Percentiles rank a stretch among this genome's conserved stretches.
These are phyloP conservation scores for Boletus subparvulus DNA, from an alignment of 768 basidiomycete genomes.

Conservation along the genomic window DNA sequence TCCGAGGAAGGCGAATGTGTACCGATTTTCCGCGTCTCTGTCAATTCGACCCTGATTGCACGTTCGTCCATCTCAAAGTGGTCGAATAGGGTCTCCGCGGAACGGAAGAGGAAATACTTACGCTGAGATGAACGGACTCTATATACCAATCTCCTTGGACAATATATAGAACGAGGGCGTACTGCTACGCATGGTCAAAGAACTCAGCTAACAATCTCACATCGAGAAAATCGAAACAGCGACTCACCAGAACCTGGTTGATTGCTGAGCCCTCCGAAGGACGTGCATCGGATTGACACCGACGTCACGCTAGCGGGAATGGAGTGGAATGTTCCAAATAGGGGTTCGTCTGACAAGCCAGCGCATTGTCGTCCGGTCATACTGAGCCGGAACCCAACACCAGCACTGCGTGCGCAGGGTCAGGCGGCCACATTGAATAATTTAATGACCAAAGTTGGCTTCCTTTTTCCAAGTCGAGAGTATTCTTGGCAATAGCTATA, in stretches of 20 bases:
- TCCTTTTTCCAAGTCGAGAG: neutral
- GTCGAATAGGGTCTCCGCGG: neutral
- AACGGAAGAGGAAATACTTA: neutral
- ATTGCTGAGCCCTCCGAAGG: too few species aligned
- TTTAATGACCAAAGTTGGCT: neutral
- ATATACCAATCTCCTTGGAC: neutral
- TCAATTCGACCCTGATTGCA: neutral
- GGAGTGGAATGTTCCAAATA: neutral
- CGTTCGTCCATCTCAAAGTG: too few species aligned
- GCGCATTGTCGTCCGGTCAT: neutral
- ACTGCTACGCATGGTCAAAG: neutral
- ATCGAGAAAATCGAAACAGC: neutral
- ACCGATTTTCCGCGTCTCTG: neutral
- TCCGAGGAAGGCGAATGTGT: neutral
- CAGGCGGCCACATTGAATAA: neutral
- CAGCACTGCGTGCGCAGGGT: neutral
- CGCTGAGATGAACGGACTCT: neutral
- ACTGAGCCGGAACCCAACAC: neutral
- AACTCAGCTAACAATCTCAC: neutral
- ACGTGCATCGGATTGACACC: neutral
- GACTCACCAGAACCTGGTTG: neutral
- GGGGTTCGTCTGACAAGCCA: neutral
- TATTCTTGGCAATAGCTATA: neutral
- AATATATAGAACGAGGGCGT: neutral
- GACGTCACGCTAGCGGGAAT: too few species aligned